These are phyloP conservation scores for Ceratocystis destructans DNA, from an alignment of 2,329 filamentous ascomycete genomes.

Conservation along the genomic window DNA sequence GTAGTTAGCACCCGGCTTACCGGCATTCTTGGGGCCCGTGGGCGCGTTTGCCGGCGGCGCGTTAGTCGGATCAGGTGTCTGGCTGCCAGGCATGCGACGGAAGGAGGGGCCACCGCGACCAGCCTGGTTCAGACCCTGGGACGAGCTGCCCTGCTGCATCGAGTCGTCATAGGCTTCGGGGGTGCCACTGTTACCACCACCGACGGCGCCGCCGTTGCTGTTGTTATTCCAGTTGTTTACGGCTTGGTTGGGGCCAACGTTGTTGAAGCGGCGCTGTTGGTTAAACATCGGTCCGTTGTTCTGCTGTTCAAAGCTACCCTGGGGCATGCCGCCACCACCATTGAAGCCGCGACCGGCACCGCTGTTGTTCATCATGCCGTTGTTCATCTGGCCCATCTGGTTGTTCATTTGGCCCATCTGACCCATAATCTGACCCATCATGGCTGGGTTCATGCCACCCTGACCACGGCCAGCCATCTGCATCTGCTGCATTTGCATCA, in stretches of 20 bases:
- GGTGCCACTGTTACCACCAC: slow-evolving; percentile 23
- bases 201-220: slow-evolving; percentile 24
- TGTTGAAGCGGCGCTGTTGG: slow-evolving; percentile 19
- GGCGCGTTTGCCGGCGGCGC: slow-evolving; percentile 50
- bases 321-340: slow-evolving; percentile 20
- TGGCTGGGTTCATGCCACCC: slow-evolving; percentile 23
- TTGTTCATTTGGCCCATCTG: slow-evolving; percentile 24
- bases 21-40: slow-evolving; percentile 91
- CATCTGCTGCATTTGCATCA: slow-evolving; percentile 67
- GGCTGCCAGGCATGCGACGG: slow-evolving; percentile 27
- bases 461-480: slow-evolving; percentile 39
- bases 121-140: slow-evolving; percentile 36
- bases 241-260: slow-evolving; percentile 22
- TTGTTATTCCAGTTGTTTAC: slow-evolving; percentile 8
- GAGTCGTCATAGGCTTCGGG: slow-evolving; percentile 23
- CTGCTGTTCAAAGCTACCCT: slow-evolving; percentile 13
- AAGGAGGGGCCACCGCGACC: slow-evolving; percentile 22
- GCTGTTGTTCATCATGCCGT: slow-evolving; percentile 23
- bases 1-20: slow-evolving; percentile 83
- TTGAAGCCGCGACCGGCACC: slow-evolving; percentile 32
- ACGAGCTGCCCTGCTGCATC: slow-evolving; percentile 24
- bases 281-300: slow-evolving; percentile 14
- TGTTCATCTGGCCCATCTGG: slow-evolving; percentile 28
- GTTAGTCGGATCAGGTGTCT: slow-evolving; percentile 33
- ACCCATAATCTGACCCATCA: slow-evolving; percentile 44